A percentile compares a stretch with the other conserved stretches of the same genome.
phyloP scores from a whole-genome alignment of 2,329 filamentous ascomycete species.

The Calonectria leucothoes region DNA sequence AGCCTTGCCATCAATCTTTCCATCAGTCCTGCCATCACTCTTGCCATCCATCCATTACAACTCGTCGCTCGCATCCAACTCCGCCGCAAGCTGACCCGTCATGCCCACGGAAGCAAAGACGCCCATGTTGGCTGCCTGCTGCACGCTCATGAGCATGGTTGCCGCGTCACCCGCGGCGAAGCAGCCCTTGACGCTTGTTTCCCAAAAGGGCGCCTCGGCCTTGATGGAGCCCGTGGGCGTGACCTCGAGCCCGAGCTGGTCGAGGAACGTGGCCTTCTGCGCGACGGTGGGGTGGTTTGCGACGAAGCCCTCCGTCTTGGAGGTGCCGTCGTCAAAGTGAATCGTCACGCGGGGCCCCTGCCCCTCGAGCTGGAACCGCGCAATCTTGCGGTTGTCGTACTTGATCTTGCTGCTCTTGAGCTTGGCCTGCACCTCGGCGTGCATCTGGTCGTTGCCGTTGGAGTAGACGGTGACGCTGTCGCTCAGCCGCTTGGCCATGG shows the following conservation, averaged over 20 bases:
- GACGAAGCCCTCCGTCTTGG: slow-evolving; percentile 53
- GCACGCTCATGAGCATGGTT: slow-evolving; percentile 43
- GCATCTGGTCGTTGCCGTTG: slow-evolving; percentile 53
- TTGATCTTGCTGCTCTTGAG: slow-evolving; percentile 48
- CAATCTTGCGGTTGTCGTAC: slow-evolving; percentile 51
- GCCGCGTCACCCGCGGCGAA: slow-evolving; percentile 66
- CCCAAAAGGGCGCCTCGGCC: slow-evolving; percentile 55
- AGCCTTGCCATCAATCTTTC: too few relatives aligned
- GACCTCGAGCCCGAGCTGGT: slow-evolving; percentile 58
- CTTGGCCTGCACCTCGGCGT: slow-evolving; percentile 38
- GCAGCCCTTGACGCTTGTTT: slow-evolving; percentile 62
- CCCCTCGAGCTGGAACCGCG: slow-evolving; percentile 42
- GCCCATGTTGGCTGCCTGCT: slow-evolving; percentile 45
- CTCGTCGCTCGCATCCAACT: slow-evolving; percentile 43
- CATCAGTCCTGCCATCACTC: too few relatives aligned
- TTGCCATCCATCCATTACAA: too few relatives aligned
- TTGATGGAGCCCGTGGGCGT: slow-evolving; percentile 56
- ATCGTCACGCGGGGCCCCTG: slow-evolving; percentile 47
- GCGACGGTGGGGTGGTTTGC: slow-evolving; percentile 51
- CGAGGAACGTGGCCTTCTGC: slow-evolving; percentile 54
- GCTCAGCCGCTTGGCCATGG: slow-evolving; percentile 58
- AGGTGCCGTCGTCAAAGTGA: slow-evolving; percentile 53
- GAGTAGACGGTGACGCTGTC: slow-evolving; percentile 63
- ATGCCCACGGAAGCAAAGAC: slow-evolving; percentile 42
- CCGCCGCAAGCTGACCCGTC: slow-evolving; percentile 39